A percentile compares a stretch with the other conserved stretches of the same genome.
These are phyloP conservation scores for Fusarium sp. DNA, from an alignment of 2,329 filamentous ascomycete species.

Conservation along the genomic window DNA sequence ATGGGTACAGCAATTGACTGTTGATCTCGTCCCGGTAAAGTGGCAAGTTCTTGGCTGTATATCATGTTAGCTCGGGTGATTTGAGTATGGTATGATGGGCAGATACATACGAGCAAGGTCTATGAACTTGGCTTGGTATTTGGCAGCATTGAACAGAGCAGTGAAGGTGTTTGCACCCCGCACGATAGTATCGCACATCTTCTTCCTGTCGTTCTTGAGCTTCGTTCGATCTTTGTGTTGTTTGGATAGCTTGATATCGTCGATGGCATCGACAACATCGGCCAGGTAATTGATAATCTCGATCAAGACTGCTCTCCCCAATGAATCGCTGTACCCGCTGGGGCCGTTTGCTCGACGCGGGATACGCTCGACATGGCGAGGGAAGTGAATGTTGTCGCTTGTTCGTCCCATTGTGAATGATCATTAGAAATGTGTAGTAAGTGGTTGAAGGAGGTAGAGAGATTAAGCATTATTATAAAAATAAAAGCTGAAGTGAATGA, in stretches of 20 bases:
- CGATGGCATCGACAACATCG: constrained; percentile 31
- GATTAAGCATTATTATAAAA: constrained; percentile 13
- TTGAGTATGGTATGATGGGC: neutral
- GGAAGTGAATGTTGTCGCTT: constrained; percentile 34
- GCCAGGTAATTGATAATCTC: constrained; percentile 37
- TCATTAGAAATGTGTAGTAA: constrained; percentile 5
- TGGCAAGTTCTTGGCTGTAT: constrained; percentile 32
- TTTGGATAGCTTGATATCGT: constrained; percentile 31
- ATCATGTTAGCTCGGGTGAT: neutral
- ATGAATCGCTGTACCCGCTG: constrained; percentile 25
- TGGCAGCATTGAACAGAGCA: constrained; percentile 30
- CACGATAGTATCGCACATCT: constrained; percentile 27
- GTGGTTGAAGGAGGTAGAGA: neutral
- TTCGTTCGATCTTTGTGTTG: constrained; percentile 24
- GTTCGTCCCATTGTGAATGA: constrained; percentile 30
- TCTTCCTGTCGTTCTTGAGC: constrained; percentile 29
- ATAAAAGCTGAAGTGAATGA: constrained; percentile 2
- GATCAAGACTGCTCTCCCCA: constrained; percentile 35
- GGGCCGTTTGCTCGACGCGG: constrained; percentile 24
- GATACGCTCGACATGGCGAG: constrained; percentile 29
- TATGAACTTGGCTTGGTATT: constrained; percentile 31
- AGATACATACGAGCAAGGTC: constrained; percentile 24
- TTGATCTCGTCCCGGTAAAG: constrained; percentile 30
- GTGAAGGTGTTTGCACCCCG: constrained; percentile 31
- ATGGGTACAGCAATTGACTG: constrained; percentile 25